phyloP scores from a whole-genome alignment of 164 flowering plant species.

The Cinnamomum micranthum region DNA sequence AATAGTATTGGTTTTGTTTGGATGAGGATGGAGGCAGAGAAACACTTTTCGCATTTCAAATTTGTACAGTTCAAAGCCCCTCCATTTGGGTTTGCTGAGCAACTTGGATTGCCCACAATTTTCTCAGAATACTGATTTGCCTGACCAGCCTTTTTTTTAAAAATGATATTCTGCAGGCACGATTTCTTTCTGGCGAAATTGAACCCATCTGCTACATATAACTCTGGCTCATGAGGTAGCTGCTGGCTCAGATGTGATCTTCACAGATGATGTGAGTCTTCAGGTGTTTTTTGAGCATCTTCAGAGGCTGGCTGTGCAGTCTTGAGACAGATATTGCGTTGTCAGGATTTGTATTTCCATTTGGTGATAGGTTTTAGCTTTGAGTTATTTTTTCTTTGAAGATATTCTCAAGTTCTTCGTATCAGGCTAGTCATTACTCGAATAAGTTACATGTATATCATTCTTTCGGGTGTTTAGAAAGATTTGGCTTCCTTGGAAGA shows the following conservation, averaged over 20 bases:
- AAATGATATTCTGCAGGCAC: slow-evolving; percentile 48
- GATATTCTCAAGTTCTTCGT: neutral
- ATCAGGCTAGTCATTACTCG: slow-evolving; percentile 2
- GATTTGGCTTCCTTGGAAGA: slow-evolving; percentile 11
- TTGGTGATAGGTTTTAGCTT: neutral
- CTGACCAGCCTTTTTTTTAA: neutral
- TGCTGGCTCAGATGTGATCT: slow-evolving; percentile 83
- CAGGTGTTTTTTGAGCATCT: slow-evolving; percentile 96
- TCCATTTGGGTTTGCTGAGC: too few species aligned
- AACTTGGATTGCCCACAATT: neutral
- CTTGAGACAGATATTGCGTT: slow-evolving; percentile 31
- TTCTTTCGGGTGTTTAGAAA: slow-evolving; percentile 14
- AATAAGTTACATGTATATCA: slow-evolving; percentile 7
- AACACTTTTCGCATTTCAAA: too few species aligned
- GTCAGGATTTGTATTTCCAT: neutral
- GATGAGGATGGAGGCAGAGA: too few species aligned
- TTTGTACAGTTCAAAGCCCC: too few species aligned
- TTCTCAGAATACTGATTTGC: neutral
- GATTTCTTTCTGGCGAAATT: slow-evolving; percentile 85
- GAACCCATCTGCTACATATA: slow-evolving; percentile 92
- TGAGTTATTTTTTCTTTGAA: slow-evolving; percentile 5
- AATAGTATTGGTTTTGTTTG: too few species aligned
- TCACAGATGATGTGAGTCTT: slow-evolving; percentile 92
- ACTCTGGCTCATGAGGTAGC: slow-evolving; percentile 62
- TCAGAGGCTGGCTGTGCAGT: slow-evolving; percentile 88